A percentile compares a stretch with the other conserved stretches of the same genome.
Evolutionary conservation across 257 asterid genomes (phyloP).

Genomic region (Plantago major): DNA sequence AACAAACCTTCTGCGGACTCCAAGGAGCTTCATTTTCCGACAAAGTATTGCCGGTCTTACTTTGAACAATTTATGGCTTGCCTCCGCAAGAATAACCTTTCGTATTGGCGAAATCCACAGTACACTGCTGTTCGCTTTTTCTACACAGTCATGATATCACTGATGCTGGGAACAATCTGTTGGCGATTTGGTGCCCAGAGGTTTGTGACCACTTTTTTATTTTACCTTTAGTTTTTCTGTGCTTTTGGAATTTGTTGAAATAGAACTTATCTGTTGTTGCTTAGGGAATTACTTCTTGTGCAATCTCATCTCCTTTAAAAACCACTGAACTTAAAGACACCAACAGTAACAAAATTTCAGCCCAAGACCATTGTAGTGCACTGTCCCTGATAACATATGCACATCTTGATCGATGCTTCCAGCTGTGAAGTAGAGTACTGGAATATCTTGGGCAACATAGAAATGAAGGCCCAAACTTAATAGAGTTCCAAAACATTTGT

Average conservation of each 20-base stretch:
- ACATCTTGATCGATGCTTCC: too few species aligned
- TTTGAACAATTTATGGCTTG: conserved; percentile 72
- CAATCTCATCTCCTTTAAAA: too few species aligned
- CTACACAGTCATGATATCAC: conserved; percentile 78
- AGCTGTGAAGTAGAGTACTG: too few species aligned
- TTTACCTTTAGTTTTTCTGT: neutral
- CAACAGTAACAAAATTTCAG: too few species aligned
- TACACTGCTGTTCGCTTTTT: conserved; percentile 94
- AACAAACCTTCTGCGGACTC: conserved; percentile 64
- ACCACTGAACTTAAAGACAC: too few species aligned
- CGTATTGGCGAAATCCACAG: conserved; percentile 98
- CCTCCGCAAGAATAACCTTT: conserved; percentile 89
- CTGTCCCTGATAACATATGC: too few species aligned
- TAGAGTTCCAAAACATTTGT: neutral
- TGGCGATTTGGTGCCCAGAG: conserved; percentile 93
- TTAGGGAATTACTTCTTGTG: too few species aligned
- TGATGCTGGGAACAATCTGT: conserved; percentile 90
- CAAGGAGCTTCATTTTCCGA: conserved; percentile 71
- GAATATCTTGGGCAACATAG: too few species aligned
- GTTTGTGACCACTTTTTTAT: conserved; percentile 25
- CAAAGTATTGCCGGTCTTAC: conserved; percentile 57
- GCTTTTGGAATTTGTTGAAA: neutral
- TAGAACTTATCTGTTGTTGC: too few species aligned
- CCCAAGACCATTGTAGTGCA: too few species aligned
- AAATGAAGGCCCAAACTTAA: too few species aligned